Evolutionary conservation across 1,139 yeast species (phyloP).

Genomic region (Chernovozyma aurita): DNA sequence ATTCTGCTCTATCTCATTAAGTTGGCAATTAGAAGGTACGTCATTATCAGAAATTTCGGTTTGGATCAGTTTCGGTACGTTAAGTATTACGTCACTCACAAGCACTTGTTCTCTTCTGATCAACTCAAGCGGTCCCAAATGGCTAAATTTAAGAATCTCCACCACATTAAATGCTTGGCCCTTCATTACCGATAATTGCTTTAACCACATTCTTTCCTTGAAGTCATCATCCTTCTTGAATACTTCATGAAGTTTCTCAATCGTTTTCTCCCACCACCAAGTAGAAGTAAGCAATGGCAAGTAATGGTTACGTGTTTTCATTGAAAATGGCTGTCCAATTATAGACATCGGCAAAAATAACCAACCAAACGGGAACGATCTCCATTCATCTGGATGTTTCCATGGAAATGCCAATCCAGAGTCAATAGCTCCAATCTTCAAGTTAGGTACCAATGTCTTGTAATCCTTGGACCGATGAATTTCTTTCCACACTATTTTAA

Average conservation of each 20-base stretch:
- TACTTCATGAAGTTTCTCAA: constrained; percentile 41
- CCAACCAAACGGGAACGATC: constrained; percentile 82
- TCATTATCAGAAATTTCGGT: constrained; percentile 11
- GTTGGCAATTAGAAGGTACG: background rate
- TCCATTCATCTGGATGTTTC: constrained; percentile 83
- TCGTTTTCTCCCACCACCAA: constrained; percentile 69
- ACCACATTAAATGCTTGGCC: constrained; percentile 80
- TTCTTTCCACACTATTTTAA: constrained; percentile 47
- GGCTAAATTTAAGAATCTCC: constrained; percentile 52
- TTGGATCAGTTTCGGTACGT: constrained; percentile 42
- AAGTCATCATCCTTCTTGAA: constrained; percentile 59
- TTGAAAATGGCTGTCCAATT: constrained; percentile 66
- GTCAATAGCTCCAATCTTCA: constrained; percentile 72
- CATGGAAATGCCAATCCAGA: constrained; percentile 76
- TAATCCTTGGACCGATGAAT: constrained; percentile 8
- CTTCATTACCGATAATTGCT: constrained; percentile 67
- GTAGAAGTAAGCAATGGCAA: constrained; percentile 56
- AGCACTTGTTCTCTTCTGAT: constrained; percentile 55
- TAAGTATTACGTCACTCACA: constrained; percentile 61
- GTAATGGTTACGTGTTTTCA: constrained; percentile 52
- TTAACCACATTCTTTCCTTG: constrained; percentile 61
- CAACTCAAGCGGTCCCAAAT: constrained; percentile 66
- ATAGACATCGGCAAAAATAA: constrained; percentile 58
- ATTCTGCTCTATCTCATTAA: too few relatives aligned
- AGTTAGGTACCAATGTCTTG: constrained; percentile 25